These are phyloP conservation scores for Phytophthora hibernalis DNA, from an alignment of 352 stramenopile species.

Conservation along the genomic window DNA sequence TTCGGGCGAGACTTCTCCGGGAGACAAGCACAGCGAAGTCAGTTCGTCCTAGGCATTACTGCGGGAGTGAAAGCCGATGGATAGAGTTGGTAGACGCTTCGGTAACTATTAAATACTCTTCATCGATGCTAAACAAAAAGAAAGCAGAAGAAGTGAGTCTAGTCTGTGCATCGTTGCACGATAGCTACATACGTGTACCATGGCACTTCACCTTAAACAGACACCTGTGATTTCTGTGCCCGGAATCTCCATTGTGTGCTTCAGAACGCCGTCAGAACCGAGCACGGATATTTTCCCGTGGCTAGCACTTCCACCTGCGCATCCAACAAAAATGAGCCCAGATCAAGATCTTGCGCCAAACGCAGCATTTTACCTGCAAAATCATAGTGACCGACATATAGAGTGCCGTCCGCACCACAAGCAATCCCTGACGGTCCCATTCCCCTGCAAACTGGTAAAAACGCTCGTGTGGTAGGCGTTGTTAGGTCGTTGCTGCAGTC, in stretches of 20 bases:
- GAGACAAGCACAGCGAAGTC: slow-evolving; percentile 29
- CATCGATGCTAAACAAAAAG: slow-evolving; percentile 48
- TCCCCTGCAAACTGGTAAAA: slow-evolving; percentile 87
- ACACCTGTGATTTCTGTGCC: slow-evolving; percentile 80
- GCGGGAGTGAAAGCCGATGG: slow-evolving; percentile 52
- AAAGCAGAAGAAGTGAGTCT: slow-evolving; percentile 9
- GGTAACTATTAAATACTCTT: slow-evolving; percentile 72
- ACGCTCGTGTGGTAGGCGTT: slow-evolving; percentile 82
- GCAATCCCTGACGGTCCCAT: slow-evolving; percentile 81
- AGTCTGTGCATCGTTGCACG: slow-evolving; percentile 2
- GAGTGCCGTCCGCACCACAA: slow-evolving; percentile 56
- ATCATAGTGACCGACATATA: slow-evolving; percentile 89
- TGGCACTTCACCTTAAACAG: slow-evolving; percentile 61
- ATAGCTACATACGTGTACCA: background rate
- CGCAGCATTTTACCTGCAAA: slow-evolving; percentile 60
- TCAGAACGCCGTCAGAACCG: slow-evolving; percentile 50
- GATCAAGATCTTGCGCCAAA: background rate
- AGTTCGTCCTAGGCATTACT: slow-evolving; percentile 25
- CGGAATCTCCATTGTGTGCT: slow-evolving; percentile 59
- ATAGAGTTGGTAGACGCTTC: slow-evolving; percentile 81
- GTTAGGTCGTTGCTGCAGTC: slow-evolving; percentile 65
- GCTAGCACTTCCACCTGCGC: slow-evolving; percentile 34
- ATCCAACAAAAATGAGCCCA: slow-evolving; percentile 1
- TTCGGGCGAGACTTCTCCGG: slow-evolving; percentile 46
- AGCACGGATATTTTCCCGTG: slow-evolving; percentile 80